phyloP scores from a whole-genome alignment of 352 stramenopile species.

The Globisporangium radiosum region DNA sequence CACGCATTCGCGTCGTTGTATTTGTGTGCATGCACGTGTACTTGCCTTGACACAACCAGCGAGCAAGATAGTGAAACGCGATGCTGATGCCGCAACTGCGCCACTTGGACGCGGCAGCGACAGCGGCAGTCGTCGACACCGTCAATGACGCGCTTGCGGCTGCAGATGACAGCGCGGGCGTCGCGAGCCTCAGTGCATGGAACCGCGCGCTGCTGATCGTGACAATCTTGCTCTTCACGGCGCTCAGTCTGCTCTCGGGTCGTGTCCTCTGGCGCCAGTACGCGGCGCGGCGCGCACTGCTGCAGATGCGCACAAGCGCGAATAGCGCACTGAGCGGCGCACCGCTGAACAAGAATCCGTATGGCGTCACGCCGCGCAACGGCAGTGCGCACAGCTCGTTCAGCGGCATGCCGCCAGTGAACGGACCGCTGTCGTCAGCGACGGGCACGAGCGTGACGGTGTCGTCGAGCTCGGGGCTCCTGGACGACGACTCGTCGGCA shows the following conservation, averaged over 20 bases:
- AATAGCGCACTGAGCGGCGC: background rate
- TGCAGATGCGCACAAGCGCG: background rate
- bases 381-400: conserved; percentile 13
- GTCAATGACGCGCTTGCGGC: background rate
- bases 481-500: conserved; percentile 45
- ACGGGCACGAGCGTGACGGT: conserved; percentile 3
- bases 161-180: background rate
- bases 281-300: conserved; percentile 22
- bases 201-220: conserved; percentile 42
- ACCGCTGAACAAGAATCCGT: conserved; percentile 10
- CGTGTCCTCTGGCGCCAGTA: conserved; percentile 45
- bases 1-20: no score
- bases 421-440: background rate
- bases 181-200: conserved; percentile 30
- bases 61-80: background rate
- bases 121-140: background rate
- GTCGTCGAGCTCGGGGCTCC: conserved; percentile 29
- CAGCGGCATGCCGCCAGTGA: conserved; percentile 24
- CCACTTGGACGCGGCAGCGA: background rate
- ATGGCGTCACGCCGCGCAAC: conserved; percentile 6
- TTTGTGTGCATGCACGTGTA: no score
- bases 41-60: no score
- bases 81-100: conserved; percentile 7
- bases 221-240: conserved; percentile 57
- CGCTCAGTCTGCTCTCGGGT: conserved; percentile 49